Evolutionary conservation across 306 rosid species (phyloP), one percentile per base, ranked within the genome.

Genomic region (Pterocarpus santalinus): DNA sequence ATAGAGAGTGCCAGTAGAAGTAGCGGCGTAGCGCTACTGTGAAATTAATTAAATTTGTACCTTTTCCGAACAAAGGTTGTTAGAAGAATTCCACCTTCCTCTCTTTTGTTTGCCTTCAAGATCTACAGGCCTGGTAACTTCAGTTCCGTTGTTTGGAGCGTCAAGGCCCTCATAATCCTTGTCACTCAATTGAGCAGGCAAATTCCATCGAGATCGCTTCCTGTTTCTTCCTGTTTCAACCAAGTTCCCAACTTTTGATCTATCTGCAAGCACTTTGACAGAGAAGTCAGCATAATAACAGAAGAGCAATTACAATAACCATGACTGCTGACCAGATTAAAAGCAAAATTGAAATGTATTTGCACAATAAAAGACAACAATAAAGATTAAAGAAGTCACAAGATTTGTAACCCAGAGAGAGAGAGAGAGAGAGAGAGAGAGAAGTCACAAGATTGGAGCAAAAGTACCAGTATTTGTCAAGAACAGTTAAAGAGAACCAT

Each of bases 201-300:
- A 75, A 87, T 83, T 93, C 94, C 92, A 91, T n/a, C 97, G 88
- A 93, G 98, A 90, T 58, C 85, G 89, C 86, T 80, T 96, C 81
- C 87, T 86, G 73, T 75, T 81, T 87, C 89, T 91, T 46, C 62
- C 78, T 66, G 83, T 73, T 77, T 85, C 88, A 74, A 83, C 91
- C 72, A 74, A 83, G 82, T 75, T 76, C 65, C 87, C 86, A 41
- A 47, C 82, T 81, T 87, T 89, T 57, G 79, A 76, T 82, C 75
- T 84, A 88, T 79, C 85, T 75, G 80, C 88, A 72, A 46, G 52
- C 13, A 64, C 10, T 38, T 38, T 80, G 60, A 52, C 58, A 8
- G 38, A 73, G 47, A 73, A 4, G 55, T 73, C 63, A 82, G 73
- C 58, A 65, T 16, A 58, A 86, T 15, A 82, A 66, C 60, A 68